A percentile compares a stretch with the other conserved stretches of the same genome.
phyloP scores from a whole-genome alignment of 345 rosid species.

The Alliaria petiolata region DNA sequence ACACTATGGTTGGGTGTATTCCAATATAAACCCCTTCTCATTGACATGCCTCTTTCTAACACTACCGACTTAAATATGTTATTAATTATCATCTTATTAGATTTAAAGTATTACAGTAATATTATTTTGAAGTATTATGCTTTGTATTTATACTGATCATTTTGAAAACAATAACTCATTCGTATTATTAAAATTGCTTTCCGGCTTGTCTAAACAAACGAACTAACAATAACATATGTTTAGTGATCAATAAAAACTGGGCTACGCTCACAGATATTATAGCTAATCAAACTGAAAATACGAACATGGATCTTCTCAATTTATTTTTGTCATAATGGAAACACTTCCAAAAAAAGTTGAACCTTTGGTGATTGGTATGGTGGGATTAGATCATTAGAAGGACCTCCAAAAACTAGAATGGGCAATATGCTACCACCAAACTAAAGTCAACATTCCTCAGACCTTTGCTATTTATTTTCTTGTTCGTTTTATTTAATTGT shows the following conservation, averaged over 20 bases:
- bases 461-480: background rate
- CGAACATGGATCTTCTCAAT: background rate
- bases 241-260: background rate
- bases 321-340: background rate
- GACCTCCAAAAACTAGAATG: conserved; percentile 15
- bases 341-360: background rate
- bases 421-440: conserved; percentile 20
- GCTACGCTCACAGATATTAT: too few species aligned
- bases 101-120: background rate
- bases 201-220: background rate
- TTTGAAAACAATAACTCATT: background rate
- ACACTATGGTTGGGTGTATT: conserved; percentile 22
- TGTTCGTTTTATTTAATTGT: background rate
- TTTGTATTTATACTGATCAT: background rate
- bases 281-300: too few species aligned
- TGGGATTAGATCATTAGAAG: conserved; percentile 11
- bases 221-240: background rate
- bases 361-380: background rate
- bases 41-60: conserved; percentile 9
- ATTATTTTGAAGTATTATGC: background rate
- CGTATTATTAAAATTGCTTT: background rate
- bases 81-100: background rate
- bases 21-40: conserved; percentile 9
- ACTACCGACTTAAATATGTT: background rate
- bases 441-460: background rate